phyloP scores from a whole-genome alignment of 208 protist species.

The Acanthamoeba triangularis region DNA sequence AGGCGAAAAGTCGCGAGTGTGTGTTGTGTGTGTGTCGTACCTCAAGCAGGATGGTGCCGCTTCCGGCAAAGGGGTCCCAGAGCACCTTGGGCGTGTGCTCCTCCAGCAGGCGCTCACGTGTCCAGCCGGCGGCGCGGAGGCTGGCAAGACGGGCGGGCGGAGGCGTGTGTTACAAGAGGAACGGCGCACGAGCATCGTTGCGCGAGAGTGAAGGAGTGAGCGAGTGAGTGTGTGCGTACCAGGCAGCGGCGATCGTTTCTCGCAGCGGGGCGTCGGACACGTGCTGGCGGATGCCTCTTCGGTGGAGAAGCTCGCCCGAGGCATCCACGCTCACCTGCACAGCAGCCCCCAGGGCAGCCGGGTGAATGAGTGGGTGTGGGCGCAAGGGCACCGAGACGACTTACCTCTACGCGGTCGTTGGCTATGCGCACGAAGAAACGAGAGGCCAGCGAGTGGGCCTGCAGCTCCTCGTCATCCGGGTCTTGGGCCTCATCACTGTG shows the following conservation, averaged over 20 bases:
- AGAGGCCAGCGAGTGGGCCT: not conserved
- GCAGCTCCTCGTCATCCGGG: not conserved
- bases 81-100: not conserved
- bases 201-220: too few species aligned
- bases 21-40: not conserved
- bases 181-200: not conserved
- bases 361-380: not conserved
- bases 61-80: slow-evolving; percentile 36
- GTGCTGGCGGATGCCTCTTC: slow-evolving; percentile 33
- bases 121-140: slow-evolving; percentile 25
- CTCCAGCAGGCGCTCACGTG: not conserved
- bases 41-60: slow-evolving; percentile 46
- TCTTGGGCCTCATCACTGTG: not conserved
- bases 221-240: not conserved
- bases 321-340: slow-evolving; percentile 66
- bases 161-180: not conserved
- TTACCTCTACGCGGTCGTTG: slow-evolving; percentile 19
- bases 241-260: slow-evolving; percentile 54
- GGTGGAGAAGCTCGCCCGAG: slow-evolving; percentile 52
- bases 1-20: too few species aligned
- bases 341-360: not conserved
- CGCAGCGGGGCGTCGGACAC: slow-evolving; percentile 44
- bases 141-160: not conserved
- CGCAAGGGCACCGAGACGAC: not conserved
- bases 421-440: slow-evolving; percentile 57